Base-by-base conservation (phyloP, 352 stramenopile genomes). In the Pythium myriotylum region DNA sequence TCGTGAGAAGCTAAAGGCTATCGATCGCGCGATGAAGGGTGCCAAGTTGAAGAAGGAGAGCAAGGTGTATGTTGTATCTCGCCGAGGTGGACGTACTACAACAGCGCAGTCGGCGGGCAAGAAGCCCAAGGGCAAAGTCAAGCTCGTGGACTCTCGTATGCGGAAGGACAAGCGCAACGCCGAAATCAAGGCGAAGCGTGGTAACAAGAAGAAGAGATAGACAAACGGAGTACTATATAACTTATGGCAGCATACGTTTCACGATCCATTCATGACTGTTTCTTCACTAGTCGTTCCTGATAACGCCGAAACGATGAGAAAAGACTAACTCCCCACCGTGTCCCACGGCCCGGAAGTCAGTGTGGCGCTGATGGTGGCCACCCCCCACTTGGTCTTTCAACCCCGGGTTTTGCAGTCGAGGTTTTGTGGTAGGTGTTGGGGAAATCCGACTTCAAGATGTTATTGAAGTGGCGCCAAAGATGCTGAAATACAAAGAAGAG, bases 61-160 rank as follows among this genome's bases (percentile, higher is more conserved):
- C 60, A 99, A 99, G 79, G 89, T 98, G 32, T 99, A 99, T 74
- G 96, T 99, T 1, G 94, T 99, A 9, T 96, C 91, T 9, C 86
- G 76, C 12, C 88, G 86, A 39, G 84, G 80, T 35, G 81, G 84
- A 8, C 66, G 64, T 9, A 72, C 71, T 20, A 72, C 68, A 17
- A 78, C 81, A 4, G 84, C 85, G 24, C 70, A 74, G 55, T 85
- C 79, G 23, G 72, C 70, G 10, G 79, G 73, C 51, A 95, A 96
- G 74, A 95, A 95, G 68, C 74, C 71, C 20, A 77, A 79, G 45
- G 88, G 88, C 62, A 96, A 93, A 55, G 85, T 99, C 29, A 99
- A 99, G 68, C 73, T 99, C 20, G 97, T 99, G 3, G 98, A 99
- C 65, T 92, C 96, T 62, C 86, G 98, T 62, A 98, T 99, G 91